A percentile compares a stretch with the other conserved stretches of the same genome.
These are phyloP conservation scores for Botrytis byssoidea DNA, from an alignment of 2,329 filamentous ascomycete genomes.

Conservation along the genomic window DNA sequence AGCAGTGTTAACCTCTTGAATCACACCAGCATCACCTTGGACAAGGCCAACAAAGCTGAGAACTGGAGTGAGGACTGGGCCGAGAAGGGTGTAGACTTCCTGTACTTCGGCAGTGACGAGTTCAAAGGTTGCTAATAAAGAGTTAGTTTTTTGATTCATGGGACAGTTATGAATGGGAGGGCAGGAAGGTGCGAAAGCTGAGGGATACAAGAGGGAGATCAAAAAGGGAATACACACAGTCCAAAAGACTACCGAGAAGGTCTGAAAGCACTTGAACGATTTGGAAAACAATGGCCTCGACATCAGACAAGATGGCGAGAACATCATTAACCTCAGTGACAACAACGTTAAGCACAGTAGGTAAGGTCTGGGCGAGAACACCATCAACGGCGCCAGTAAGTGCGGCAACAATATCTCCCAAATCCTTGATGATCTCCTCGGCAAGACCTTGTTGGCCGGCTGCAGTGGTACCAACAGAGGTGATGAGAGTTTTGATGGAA, in stretches of 20 bases:
- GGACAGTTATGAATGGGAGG: no score
- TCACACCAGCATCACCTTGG: not conserved
- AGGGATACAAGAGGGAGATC: no score
- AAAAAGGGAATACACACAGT: not conserved
- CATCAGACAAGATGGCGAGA: not conserved
- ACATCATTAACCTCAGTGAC: not conserved
- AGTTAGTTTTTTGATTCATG: not conserved
- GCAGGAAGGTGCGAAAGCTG: not conserved
- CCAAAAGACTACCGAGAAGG: not conserved
- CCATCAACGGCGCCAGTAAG: not conserved
- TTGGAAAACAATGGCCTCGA: not conserved
- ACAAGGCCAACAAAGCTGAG: not conserved
- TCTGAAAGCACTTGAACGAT: not conserved
- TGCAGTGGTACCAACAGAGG: not conserved
- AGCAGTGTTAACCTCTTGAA: not conserved
- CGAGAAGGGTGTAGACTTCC: not conserved
- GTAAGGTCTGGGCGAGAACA: not conserved
- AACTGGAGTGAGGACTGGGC: not conserved
- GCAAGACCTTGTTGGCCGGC: not conserved
- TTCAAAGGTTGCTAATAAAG: not conserved
- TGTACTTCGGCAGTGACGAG: not conserved
- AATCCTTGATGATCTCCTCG: not conserved
- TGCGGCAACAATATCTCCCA: not conserved
- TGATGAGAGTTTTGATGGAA: not conserved
- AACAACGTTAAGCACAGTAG: not conserved